Evolutionary conservation across 352 stramenopile genomes (phyloP).

Genomic region (Hyaloperonospora brassicae): DNA sequence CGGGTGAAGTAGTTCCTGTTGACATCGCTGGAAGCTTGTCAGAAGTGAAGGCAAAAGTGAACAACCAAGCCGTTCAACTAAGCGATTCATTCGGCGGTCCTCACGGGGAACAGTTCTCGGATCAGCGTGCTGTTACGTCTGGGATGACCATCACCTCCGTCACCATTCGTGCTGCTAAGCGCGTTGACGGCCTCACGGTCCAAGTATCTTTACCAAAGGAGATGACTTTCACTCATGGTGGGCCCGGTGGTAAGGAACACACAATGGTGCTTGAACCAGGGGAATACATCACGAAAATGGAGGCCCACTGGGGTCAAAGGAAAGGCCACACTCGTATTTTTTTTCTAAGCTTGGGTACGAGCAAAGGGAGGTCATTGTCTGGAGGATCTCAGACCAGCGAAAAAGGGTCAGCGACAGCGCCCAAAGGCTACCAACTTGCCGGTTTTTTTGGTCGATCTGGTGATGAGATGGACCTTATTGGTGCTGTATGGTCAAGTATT

Average conservation of each 20-base stretch:
- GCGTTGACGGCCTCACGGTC: slow-evolving; percentile 4
- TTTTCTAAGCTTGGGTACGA: slow-evolving; percentile 4
- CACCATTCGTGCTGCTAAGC: slow-evolving; percentile 1
- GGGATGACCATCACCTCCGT: slow-evolving; percentile 5
- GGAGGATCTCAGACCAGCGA: not conserved
- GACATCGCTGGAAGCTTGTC: slow-evolving; percentile 4
- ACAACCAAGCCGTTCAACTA: slow-evolving; percentile 2
- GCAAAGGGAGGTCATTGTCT: not conserved
- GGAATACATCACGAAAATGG: slow-evolving; percentile 6
- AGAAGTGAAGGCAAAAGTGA: slow-evolving; percentile 1
- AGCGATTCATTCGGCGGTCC: slow-evolving; percentile 7
- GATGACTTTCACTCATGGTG: slow-evolving; percentile 7
- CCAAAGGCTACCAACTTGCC: slow-evolving; percentile 4
- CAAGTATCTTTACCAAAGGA: slow-evolving; percentile 3
- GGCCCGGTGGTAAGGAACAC: not conserved
- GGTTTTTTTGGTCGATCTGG: slow-evolving; percentile 10
- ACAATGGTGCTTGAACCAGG: slow-evolving; percentile 3
- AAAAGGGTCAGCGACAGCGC: slow-evolving; percentile 1
- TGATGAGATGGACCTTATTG: slow-evolving; percentile 6
- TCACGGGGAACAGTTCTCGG: slow-evolving; percentile 5
- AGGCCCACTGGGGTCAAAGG: slow-evolving; percentile 3
- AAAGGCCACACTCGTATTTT: slow-evolving; percentile 2
- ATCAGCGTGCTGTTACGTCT: slow-evolving; percentile 4
- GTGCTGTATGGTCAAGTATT: slow-evolving; percentile 21
- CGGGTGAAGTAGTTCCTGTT: not conserved